Percentiles rank a stretch among this genome's conserved stretches.
Conservation (phyloP, 2,329 filamentous ascomycete species). For the Dactylella cylindrospora region DNA sequence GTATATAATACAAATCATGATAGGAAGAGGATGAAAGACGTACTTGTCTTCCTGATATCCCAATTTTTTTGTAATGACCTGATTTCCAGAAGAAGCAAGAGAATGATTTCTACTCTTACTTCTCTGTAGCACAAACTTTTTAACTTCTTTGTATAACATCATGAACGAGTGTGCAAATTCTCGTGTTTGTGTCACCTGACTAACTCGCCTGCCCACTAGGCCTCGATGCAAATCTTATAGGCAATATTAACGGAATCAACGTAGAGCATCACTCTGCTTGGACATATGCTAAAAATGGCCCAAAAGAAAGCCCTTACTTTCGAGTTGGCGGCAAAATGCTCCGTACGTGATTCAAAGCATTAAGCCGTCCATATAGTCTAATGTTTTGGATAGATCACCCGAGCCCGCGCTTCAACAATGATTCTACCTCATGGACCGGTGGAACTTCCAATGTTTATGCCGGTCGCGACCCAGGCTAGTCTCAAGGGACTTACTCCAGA, state of each 20-base stretch:
- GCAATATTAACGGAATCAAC: too few species aligned
- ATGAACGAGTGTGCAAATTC: too few species aligned
- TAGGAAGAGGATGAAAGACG: slow-evolving; percentile 40
- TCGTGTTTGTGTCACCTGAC: too few species aligned
- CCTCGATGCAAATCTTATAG: too few species aligned
- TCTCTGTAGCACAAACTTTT: too few species aligned
- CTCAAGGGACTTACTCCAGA: slow-evolving; percentile 91
- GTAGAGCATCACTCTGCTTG: too few species aligned
- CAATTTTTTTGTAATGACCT: slow-evolving; percentile 25
- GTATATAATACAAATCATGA: slow-evolving; percentile 29
- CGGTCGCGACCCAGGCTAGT: slow-evolving; percentile 93
- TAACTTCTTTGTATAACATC: too few species aligned
- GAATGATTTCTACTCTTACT: too few species aligned
- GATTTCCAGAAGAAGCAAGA: too few species aligned
- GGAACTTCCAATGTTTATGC: slow-evolving; percentile 94
- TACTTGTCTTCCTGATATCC: slow-evolving; percentile 29
- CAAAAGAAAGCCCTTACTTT: slow-evolving; percentile 64
- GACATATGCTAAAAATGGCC: slow-evolving; percentile 38
- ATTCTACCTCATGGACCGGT: slow-evolving; percentile 90
- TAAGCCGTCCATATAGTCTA: slow-evolving; percentile 16
- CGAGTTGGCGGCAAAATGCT: slow-evolving; percentile 75
- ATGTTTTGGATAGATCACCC: slow-evolving; percentile 72
- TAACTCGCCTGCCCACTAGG: too few species aligned
- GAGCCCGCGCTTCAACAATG: slow-evolving; percentile 84
- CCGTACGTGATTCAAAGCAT: slow-evolving; percentile 60